Evolutionary conservation across 106 monocot species (phyloP), one percentile per base, ranked within the genome.

Genomic region (Posidonia australis): DNA sequence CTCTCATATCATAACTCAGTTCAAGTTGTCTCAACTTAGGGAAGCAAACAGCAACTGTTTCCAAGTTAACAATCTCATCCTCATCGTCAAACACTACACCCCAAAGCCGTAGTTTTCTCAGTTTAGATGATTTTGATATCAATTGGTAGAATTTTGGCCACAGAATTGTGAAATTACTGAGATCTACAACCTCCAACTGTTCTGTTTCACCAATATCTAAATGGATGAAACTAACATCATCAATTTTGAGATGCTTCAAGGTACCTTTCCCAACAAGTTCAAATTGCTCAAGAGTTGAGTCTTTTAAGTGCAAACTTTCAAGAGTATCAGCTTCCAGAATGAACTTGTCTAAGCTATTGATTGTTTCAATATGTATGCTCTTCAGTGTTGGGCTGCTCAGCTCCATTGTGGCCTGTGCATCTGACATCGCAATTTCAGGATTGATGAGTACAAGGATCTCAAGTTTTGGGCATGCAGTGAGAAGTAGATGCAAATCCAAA

Each of bases 201-300:
- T 91, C 80, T 17, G 78, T 83, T 61, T 91, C 98, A 43, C 88
- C 91, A 73, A 91, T 81, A 77, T 98, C 91, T 53, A 98, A 67
- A 67, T 98, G 90, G 61, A 85, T 78, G 53, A 91, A 85, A 70
- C 98, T 98, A 25, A 98, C 91, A 81, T 91, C 91, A 73, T 98
- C 98, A 24, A 98, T 79, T 67, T 72, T 87, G 24, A 98, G 78
- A 74, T 83, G 74, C 63, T 77, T 87, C 67, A 98, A 53, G 6
- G 77, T 72, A 66, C 82, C 84, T 68, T 91, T 98, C 26, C 91
- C 91, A 56, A 81, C 76, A 30, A 98, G 77, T 74, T 91, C 98
- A 72, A 98, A 98, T 62, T 87, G 66, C 54, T 98, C 98, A 28
- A 98, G 81, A 53, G 85, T 91, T 44, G 87, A 81, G 26, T 82